Percentiles rank a stretch among this genome's conserved stretches.
Conservation (phyloP, 192 early-diverging fungal genomes). For the Coemansia sp. region DNA sequence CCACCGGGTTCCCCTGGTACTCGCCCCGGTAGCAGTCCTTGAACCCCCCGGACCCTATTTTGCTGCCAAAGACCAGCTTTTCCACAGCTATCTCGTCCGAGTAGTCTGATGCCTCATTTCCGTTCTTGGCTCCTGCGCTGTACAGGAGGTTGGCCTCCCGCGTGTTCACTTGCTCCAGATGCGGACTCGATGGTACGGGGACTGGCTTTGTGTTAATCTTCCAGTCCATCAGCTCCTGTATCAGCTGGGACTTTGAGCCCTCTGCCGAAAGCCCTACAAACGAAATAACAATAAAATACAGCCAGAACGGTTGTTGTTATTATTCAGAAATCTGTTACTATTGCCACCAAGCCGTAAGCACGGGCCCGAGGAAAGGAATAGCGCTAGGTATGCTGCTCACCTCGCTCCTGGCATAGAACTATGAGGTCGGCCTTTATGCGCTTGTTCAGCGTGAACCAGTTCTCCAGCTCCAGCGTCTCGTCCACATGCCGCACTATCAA, state of each 20-base stretch:
- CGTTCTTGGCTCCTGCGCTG: slow-evolving; percentile 31
- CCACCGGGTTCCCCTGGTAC: slow-evolving; percentile 65
- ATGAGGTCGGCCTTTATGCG: slow-evolving; percentile 72
- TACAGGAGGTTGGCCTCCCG: slow-evolving; percentile 51
- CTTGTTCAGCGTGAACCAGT: slow-evolving; percentile 59
- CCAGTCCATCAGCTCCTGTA: slow-evolving; percentile 64
- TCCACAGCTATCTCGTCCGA: slow-evolving; percentile 64
- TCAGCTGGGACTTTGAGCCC: slow-evolving; percentile 63
- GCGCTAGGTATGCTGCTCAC: slow-evolving; percentile 37
- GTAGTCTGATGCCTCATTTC: slow-evolving; percentile 57
- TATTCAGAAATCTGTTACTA: no score
- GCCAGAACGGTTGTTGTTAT: no score
- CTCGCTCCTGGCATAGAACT: slow-evolving; percentile 70
- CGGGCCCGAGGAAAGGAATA: neutral
- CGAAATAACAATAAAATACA: no score
- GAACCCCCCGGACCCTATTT: slow-evolving; percentile 75
- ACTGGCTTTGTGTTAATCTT: slow-evolving; percentile 68
- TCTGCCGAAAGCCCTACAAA: slow-evolving; percentile 61
- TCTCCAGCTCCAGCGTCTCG: slow-evolving; percentile 61
- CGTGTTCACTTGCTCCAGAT: slow-evolving; percentile 57
- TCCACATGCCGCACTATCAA: slow-evolving; percentile 62
- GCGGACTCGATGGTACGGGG: slow-evolving; percentile 67
- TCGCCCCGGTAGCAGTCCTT: slow-evolving; percentile 75
- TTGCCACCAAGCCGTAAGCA: no score
- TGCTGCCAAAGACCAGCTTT: slow-evolving; percentile 61